Evolutionary conservation across 2,329 filamentous ascomycete genomes (phyloP).

Genomic region (Emmonsia crescens): DNA sequence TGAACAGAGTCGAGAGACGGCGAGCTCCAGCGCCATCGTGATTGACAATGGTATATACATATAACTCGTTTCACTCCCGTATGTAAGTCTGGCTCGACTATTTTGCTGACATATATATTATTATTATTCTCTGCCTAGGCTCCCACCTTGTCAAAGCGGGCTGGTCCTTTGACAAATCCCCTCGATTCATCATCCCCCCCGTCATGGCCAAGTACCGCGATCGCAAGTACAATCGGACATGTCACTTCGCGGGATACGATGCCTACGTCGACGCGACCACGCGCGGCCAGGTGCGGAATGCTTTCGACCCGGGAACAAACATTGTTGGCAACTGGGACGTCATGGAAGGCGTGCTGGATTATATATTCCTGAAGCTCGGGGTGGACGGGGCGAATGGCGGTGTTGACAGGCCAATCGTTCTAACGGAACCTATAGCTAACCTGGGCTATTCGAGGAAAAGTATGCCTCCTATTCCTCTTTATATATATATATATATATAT

Average conservation of each 20-base stretch:
- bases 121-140: slow-evolving; percentile 41
- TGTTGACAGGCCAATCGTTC: slow-evolving; percentile 77
- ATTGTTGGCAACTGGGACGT: slow-evolving; percentile 97
- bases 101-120: not conserved
- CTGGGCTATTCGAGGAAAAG: slow-evolving; percentile 78
- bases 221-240: slow-evolving; percentile 82
- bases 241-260: slow-evolving; percentile 84
- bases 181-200: slow-evolving; percentile 69
- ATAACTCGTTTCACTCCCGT: not conserved
- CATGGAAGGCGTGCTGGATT: slow-evolving; percentile 89
- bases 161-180: slow-evolving; percentile 85
- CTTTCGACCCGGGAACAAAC: slow-evolving; percentile 82
- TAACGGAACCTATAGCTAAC: slow-evolving; percentile 94
- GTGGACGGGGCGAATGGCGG: slow-evolving; percentile 60
- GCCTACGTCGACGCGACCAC: slow-evolving; percentile 92
- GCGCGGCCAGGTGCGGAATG: slow-evolving; percentile 75
- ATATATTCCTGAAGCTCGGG: slow-evolving; percentile 87
- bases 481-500: not conserved
- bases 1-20: slow-evolving; percentile 51
- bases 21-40: slow-evolving; percentile 65
- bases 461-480: slow-evolving; percentile 35
- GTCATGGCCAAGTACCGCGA: slow-evolving; percentile 94
- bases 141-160: slow-evolving; percentile 83
- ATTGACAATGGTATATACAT: slow-evolving; percentile 79
- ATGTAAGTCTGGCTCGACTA: not conserved